Base-by-base conservation (phyloP, 192 early-diverging fungal genomes). In the Haplosporangium gracile region DNA sequence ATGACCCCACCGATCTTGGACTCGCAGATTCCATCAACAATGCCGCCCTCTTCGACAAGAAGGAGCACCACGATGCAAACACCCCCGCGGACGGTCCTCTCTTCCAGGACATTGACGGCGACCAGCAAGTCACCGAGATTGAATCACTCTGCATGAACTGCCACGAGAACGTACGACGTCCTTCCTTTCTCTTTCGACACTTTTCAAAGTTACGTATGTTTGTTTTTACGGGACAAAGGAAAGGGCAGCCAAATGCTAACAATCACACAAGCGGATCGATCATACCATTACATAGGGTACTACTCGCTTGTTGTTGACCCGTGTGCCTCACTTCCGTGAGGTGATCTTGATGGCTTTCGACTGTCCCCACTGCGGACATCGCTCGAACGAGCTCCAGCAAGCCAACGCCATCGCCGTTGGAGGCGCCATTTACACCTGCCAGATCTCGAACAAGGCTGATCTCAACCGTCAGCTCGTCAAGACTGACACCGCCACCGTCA, bases 121-220 rank as follows among this genome's bases (percentile, higher is more conserved):
- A 83, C 75, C 81, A 83, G 40, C 40, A 84, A 63, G 90, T 93
- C 74, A 95, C 95, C 5, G 97, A 97, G 87, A 94, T 98, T 70
- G 97, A 99, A 87, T 94, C 93, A 73, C 81, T 96, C 43, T 99
- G 98, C 88, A 97, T 99, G 96, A 93, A 93, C 80, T 99, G 98
- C 88, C 89, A 94, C 69, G 90, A 98, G 75, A 95, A 94, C 82
- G 94, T 95, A 91, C 82, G 72, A 18, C 38, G 24, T 39, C 18
- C 32, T 22, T 70, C 4, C 32, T 68, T 70, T 70, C 32, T n/a
- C 40, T 70, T 40, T 39, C 10, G 16, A 22, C 15, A 5, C 40
- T 3, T 40, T 22, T 65, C 29, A 32, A 70, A 9, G 20, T 15
- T 45, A 15, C 11, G 11, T 45, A 40, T 24, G 20, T 51, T 51